Evolutionary conservation across 2,329 filamentous ascomycete genomes (phyloP).

Genomic region (Oidium heveae): DNA sequence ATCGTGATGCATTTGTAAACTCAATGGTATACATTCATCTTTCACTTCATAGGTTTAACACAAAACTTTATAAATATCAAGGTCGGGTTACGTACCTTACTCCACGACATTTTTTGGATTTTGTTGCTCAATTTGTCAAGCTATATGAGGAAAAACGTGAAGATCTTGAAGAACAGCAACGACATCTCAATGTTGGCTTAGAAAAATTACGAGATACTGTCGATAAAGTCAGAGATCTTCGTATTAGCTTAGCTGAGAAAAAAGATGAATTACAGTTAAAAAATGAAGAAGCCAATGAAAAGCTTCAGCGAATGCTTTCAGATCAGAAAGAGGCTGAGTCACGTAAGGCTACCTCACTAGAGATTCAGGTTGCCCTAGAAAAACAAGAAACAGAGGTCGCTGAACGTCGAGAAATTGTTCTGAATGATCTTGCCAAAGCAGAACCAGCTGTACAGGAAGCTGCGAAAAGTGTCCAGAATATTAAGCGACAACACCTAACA

Average conservation of each 20-base stretch:
- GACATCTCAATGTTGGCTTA: slow-evolving; percentile 90
- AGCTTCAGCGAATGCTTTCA: slow-evolving; percentile 87
- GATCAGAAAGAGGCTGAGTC: slow-evolving; percentile 89
- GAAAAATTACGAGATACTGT: slow-evolving; percentile 94
- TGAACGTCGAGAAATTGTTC: slow-evolving; percentile 55
- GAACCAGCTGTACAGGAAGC: slow-evolving; percentile 86
- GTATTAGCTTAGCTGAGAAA: slow-evolving; percentile 78
- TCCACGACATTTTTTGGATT: slow-evolving; percentile 89
- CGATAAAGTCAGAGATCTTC: slow-evolving; percentile 83
- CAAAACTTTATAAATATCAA: slow-evolving; percentile 71
- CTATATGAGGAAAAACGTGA: slow-evolving; percentile 96
- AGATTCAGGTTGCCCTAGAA: slow-evolving; percentile 69
- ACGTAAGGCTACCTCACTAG: slow-evolving; percentile 63
- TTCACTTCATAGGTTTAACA: slow-evolving; percentile 75
- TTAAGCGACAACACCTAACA: slow-evolving; percentile 89
- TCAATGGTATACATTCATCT: slow-evolving; percentile 98
- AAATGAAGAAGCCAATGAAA: slow-evolving; percentile 87
- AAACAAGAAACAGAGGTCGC: slow-evolving; percentile 78
- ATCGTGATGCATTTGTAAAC: slow-evolving; percentile 83
- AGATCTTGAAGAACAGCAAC: slow-evolving; percentile 93
- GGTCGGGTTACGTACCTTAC: slow-evolving; percentile 83
- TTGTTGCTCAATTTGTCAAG: slow-evolving; percentile 91
- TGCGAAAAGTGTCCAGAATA: slow-evolving; percentile 90
- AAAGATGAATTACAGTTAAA: slow-evolving; percentile 82
- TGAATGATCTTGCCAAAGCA: slow-evolving; percentile 67